These are phyloP conservation scores for Ogataea paradorogensis DNA, from an alignment of 805 yeast species.

Conservation along the genomic window DNA sequence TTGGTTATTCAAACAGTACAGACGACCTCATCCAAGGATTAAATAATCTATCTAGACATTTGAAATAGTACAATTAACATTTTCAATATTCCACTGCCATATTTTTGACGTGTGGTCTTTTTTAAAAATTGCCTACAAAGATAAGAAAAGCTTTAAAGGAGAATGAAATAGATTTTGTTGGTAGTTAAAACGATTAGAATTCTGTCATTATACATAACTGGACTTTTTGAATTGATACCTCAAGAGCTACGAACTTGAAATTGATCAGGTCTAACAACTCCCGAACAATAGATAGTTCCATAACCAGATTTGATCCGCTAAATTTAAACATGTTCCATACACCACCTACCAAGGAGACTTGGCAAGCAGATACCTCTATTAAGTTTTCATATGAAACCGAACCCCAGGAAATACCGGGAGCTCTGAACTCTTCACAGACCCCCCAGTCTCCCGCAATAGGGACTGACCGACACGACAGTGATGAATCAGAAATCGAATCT, in stretches of 20 bases:
- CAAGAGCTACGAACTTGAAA: too few species aligned
- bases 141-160: background rate
- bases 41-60: background rate
- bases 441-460: slow-evolving; percentile 11
- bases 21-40: too few species aligned
- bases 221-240: too few species aligned
- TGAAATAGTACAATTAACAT: background rate
- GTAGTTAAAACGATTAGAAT: too few species aligned
- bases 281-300: too few species aligned
- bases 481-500: slow-evolving; percentile 13
- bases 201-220: too few species aligned
- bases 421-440: background rate
- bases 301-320: background rate
- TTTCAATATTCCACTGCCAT: slow-evolving; percentile 3
- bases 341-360: slow-evolving; percentile 32
- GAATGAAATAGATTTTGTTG: background rate
- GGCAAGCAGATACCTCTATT: slow-evolving; percentile 28
- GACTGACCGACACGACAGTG: slow-evolving; percentile 1
- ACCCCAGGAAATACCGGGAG: background rate
- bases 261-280: too few species aligned
- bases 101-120: slow-evolving; percentile 4
- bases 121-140: slow-evolving; percentile 1
- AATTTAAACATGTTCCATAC: slow-evolving; percentile 30
- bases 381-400: slow-evolving; percentile 23
- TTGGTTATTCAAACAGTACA: too few species aligned